phyloP scores from a whole-genome alignment of 2,329 filamentous ascomycete species.

The Amesomyces nigricolor region DNA sequence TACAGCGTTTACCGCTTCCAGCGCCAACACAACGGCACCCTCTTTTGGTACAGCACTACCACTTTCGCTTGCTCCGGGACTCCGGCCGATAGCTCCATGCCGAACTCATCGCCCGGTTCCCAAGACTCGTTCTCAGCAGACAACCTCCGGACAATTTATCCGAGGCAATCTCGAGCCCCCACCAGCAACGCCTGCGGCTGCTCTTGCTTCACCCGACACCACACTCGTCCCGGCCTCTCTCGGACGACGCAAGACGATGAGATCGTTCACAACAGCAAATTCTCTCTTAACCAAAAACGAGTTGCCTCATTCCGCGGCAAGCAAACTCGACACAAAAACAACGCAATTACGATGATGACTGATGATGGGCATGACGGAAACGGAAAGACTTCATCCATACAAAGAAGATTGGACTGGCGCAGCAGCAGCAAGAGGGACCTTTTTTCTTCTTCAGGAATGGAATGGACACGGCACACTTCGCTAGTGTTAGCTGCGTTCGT shows the following conservation, averaged over 20 bases:
- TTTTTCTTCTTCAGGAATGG: too few species aligned
- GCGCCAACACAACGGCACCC: slow-evolving; percentile 19
- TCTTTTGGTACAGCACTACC: slow-evolving; percentile 6
- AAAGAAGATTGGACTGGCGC: neutral
- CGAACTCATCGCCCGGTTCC: neutral
- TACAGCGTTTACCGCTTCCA: slow-evolving; percentile 11
- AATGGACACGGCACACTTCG: too few species aligned
- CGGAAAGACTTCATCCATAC: neutral
- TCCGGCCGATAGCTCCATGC: neutral
- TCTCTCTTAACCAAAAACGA: neutral
- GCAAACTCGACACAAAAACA: neutral
- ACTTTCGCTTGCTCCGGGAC: slow-evolving; percentile 8
- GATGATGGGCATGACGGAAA: slow-evolving; percentile 2
- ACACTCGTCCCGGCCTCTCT: neutral
- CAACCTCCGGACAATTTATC: neutral
- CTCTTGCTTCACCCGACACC: slow-evolving; percentile 2
- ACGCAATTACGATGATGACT: neutral
- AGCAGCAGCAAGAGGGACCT: neutral
- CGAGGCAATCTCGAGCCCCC: neutral
- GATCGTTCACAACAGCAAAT: neutral
- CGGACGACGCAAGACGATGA: slow-evolving; percentile 8
- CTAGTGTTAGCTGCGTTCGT: too few species aligned
- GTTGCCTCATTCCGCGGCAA: neutral
- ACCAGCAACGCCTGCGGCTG: neutral
- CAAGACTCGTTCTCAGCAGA: slow-evolving; percentile 7